Percentiles rank a stretch among this genome's conserved stretches.
Conservation (phyloP, 176 grass and related monocot species). For the Elymus sibiricus region DNA sequence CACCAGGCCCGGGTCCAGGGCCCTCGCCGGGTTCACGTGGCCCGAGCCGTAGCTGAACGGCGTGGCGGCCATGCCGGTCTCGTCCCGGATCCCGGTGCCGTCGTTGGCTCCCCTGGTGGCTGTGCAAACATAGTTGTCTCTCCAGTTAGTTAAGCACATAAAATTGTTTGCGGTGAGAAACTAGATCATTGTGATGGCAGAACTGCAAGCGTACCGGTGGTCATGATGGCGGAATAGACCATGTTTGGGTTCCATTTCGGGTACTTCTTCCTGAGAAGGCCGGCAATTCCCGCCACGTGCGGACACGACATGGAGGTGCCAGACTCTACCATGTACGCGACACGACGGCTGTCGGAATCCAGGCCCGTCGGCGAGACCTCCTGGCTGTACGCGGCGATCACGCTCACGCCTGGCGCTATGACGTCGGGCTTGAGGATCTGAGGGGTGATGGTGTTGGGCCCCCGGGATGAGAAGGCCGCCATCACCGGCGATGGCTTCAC, state of each 20-base stretch:
- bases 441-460: constrained; percentile 49
- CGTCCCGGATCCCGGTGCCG: constrained; percentile 1
- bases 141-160: no score
- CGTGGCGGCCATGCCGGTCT: constrained; percentile 25
- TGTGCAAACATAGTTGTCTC: no score
- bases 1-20: constrained; percentile 58
- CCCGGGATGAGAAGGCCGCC: constrained; percentile 59
- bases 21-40: constrained; percentile 31
- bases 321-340: constrained; percentile 44
- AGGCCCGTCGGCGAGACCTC: constrained; percentile 25
- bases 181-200: no score
- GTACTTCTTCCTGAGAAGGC: constrained; percentile 45
- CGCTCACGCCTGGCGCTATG: constrained; percentile 53
- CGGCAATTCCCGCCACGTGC: constrained; percentile 53
- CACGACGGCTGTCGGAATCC: constrained; percentile 35
- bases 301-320: constrained; percentile 88
- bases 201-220: constrained; percentile 36
- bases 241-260: constrained; percentile 56
- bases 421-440: constrained; percentile 42
- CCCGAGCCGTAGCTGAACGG: constrained; percentile 57
- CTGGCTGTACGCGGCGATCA: constrained; percentile 50
- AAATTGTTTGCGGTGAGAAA: no score
- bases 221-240: constrained; percentile 79
- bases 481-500: constrained; percentile 61
- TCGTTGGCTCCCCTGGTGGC: constrained; percentile 36